A percentile compares a stretch with the other conserved stretches of the same genome.
Evolutionary conservation across 2,329 filamentous ascomycete species (phyloP).

Genomic region (Fusarium praegraminearum): DNA sequence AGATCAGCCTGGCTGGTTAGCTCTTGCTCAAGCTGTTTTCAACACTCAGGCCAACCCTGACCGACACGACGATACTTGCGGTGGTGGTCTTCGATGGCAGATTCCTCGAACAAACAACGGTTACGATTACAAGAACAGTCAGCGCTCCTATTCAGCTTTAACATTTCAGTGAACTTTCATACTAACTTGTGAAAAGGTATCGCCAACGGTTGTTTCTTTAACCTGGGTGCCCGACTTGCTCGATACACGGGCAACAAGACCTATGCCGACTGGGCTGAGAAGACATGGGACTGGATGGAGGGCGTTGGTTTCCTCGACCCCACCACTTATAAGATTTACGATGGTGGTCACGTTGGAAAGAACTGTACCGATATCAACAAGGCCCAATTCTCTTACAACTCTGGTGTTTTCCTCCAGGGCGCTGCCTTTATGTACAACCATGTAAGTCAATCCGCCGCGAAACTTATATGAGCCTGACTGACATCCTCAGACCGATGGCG

Average conservation of each 20-base stretch:
- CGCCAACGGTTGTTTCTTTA: constrained; percentile 73
- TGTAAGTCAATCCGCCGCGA: constrained; percentile 49
- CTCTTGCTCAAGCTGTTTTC: constrained; percentile 73
- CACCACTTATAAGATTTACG: constrained; percentile 69
- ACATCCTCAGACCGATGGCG: constrained; percentile 58
- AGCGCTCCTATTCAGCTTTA: constrained; percentile 5
- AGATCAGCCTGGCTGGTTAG: constrained; percentile 64
- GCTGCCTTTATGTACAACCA: constrained; percentile 74
- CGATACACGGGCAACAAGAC: constrained; percentile 75
- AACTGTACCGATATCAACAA: constrained; percentile 68
- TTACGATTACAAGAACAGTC: constrained; percentile 79
- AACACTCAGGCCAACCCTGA: constrained; percentile 66
- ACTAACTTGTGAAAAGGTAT: constrained; percentile 53
- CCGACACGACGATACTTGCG: constrained; percentile 68
- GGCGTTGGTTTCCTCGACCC: constrained; percentile 69
- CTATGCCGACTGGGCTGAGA: constrained; percentile 73
- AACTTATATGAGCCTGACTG: neutral
- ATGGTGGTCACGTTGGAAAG: constrained; percentile 64
- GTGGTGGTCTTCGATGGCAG: constrained; percentile 79
- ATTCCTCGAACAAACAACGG: constrained; percentile 80
- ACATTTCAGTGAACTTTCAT: neutral
- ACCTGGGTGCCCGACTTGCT: constrained; percentile 75
- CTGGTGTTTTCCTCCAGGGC: constrained; percentile 68
- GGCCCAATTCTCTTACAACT: constrained; percentile 71
- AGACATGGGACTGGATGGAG: constrained; percentile 72